A percentile compares a stretch with the other conserved stretches of the same genome.
phyloP scores from a whole-genome alignment of 1,284 basidiomycete genomes.

The Termitomyces sp. region DNA sequence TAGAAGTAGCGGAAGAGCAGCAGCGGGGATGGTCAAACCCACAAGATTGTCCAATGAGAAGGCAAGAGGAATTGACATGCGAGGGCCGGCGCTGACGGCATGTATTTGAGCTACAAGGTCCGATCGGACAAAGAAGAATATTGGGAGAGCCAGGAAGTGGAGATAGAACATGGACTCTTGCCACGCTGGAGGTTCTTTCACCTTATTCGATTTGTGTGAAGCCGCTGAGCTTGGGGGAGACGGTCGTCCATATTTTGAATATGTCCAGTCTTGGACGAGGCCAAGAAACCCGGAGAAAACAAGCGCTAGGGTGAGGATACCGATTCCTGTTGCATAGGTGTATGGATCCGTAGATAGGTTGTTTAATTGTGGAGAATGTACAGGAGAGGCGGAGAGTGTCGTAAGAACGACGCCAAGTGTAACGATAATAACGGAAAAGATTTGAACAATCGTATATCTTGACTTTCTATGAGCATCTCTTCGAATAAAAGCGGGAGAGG shows the following conservation, averaged over 20 bases:
- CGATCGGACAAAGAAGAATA: conserved; percentile 58
- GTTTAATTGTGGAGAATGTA: conserved; percentile 13
- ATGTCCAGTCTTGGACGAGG: conserved; percentile 82
- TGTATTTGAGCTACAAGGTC: conserved; percentile 50
- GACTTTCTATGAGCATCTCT: background rate
- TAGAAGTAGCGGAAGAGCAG: conserved; percentile 62
- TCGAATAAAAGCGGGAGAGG: background rate
- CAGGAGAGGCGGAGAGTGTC: conserved; percentile 66
- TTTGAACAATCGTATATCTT: conserved; percentile 68
- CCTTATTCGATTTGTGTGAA: background rate
- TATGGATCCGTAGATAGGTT: conserved; percentile 24
- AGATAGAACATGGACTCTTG: conserved; percentile 90
- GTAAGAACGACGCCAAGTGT: conserved; percentile 81
- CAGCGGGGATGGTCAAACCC: conserved; percentile 45
- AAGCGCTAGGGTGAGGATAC: conserved; percentile 71
- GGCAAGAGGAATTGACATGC: conserved; percentile 22
- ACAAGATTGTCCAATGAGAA: conserved; percentile 4
- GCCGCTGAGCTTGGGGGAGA: conserved; percentile 11
- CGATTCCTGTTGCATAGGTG: conserved; percentile 69
- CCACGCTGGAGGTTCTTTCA: conserved; percentile 48
- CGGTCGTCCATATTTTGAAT: conserved; percentile 54
- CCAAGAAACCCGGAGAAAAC: conserved; percentile 82
- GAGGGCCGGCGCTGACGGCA: conserved; percentile 40
- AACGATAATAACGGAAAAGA: conserved; percentile 73
- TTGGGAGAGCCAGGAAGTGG: conserved; percentile 69